Percentiles rank a stretch among this genome's conserved stretches.
Evolutionary conservation across 108 stramenopile species (phyloP).

Genomic region (Nitzschia sp.): DNA sequence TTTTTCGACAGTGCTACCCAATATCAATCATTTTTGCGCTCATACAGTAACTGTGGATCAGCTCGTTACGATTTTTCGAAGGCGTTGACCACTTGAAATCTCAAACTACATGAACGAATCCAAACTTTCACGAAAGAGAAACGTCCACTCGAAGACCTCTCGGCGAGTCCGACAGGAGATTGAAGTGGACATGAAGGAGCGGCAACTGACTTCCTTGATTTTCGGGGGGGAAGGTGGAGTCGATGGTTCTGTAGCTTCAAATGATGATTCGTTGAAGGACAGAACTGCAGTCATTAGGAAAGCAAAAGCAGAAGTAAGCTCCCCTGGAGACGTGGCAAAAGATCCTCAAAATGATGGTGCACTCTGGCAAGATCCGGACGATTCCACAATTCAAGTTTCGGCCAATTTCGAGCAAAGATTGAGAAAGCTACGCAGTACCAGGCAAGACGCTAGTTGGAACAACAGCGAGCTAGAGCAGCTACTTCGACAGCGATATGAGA

Average conservation of each 20-base stretch:
- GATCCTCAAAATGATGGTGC: conserved; percentile 14
- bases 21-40: no score
- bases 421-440: conserved; percentile 64
- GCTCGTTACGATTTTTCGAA: no score
- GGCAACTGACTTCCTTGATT: conserved; percentile 38
- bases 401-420: conserved; percentile 48
- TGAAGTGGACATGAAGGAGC: conserved; percentile 39
- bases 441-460: conserved; percentile 44
- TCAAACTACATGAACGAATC: neutral
- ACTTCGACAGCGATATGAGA: conserved; percentile 66
- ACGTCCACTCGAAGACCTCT: neutral
- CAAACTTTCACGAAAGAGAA: neutral
- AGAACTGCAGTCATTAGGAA: neutral
- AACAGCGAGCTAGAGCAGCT: conserved; percentile 62
- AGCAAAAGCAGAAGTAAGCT: conserved; percentile 12
- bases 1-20: no score
- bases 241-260: neutral
- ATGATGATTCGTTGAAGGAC: conserved; percentile 7
- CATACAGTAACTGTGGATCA: no score
- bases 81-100: no score
- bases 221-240: conserved; percentile 38
- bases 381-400: conserved; percentile 29
- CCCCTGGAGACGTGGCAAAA: neutral
- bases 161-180: conserved; percentile 26
- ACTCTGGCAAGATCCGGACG: conserved; percentile 55